Conservation (phyloP, 192 early-diverging fungal genomes). For the Podila minutissima region DNA sequence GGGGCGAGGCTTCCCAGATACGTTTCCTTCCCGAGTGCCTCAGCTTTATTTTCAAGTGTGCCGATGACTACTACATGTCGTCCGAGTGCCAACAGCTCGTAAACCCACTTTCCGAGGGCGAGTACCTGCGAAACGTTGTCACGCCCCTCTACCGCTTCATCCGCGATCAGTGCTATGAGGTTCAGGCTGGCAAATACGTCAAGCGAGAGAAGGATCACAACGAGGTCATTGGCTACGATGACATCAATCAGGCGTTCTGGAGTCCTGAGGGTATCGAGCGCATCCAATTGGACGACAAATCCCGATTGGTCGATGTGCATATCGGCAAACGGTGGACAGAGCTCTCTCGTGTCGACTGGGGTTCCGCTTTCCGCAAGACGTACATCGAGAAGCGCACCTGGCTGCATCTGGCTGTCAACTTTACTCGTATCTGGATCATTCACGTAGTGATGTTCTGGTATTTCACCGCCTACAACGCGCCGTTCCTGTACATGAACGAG, state of each 20-base stretch:
- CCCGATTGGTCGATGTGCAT: constrained; percentile 68
- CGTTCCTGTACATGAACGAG: constrained; percentile 69
- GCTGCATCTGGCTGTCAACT: constrained; percentile 86
- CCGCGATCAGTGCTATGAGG: constrained; percentile 79
- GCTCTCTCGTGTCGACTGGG: constrained; percentile 75
- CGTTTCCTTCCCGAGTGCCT: constrained; percentile 79
- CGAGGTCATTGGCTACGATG: constrained; percentile 81
- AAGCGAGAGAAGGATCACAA: constrained; percentile 83
- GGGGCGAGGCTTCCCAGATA: constrained; percentile 83
- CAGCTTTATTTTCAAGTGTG: constrained; percentile 84
- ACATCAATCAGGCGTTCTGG: constrained; percentile 90
- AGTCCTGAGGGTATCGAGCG: constrained; percentile 68
- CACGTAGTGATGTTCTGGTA: constrained; percentile 83
- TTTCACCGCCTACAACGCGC: constrained; percentile 78
- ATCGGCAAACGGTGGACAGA: constrained; percentile 69
- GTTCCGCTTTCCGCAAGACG: constrained; percentile 77
- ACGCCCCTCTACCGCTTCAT: constrained; percentile 79
- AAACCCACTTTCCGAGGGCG: constrained; percentile 69
- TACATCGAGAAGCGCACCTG: constrained; percentile 87
- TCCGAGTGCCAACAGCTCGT: constrained; percentile 61
- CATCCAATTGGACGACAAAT: constrained; percentile 66
- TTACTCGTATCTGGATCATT: constrained; percentile 88
- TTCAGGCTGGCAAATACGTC: constrained; percentile 73
- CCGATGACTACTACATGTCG: constrained; percentile 66
- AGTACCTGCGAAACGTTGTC: constrained; percentile 73